Percentiles rank a stretch among this genome's conserved stretches.
Evolutionary conservation across 2,329 filamentous ascomycete genomes (phyloP).

Genomic region (Fusarium nanum): DNA sequence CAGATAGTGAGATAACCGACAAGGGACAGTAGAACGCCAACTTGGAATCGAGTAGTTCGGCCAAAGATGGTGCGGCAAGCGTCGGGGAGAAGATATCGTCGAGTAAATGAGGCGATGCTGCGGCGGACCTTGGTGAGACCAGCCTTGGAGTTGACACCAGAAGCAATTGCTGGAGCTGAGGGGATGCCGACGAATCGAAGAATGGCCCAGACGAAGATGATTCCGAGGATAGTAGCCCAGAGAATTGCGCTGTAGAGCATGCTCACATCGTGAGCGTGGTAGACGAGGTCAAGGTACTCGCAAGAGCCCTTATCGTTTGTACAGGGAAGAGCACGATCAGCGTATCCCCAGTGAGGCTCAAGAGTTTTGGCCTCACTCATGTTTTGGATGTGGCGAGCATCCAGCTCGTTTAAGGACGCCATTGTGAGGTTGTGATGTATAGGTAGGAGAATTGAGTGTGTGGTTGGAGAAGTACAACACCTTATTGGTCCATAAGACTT

Average conservation of each 20-base stretch:
- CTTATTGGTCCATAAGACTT: not conserved
- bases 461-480: not conserved
- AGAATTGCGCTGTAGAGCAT: slow-evolving; percentile 64
- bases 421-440: slow-evolving; percentile 11
- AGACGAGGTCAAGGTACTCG: slow-evolving; percentile 64
- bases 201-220: slow-evolving; percentile 58
- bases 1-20: slow-evolving; percentile 73
- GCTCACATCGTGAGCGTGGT: slow-evolving; percentile 59
- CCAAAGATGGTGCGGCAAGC: slow-evolving; percentile 70
- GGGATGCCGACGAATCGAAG: slow-evolving; percentile 44
- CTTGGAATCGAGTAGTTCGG: slow-evolving; percentile 74
- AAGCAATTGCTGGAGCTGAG: slow-evolving; percentile 36
- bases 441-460: not conserved
- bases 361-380: slow-evolving; percentile 50
- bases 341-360: slow-evolving; percentile 61
- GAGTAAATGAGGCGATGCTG: slow-evolving; percentile 55
- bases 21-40: slow-evolving; percentile 69
- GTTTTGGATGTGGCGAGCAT: slow-evolving; percentile 57
- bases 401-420: slow-evolving; percentile 39
- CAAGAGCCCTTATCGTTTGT: slow-evolving; percentile 61
- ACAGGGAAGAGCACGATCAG: slow-evolving; percentile 59
- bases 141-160: slow-evolving; percentile 40
- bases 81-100: slow-evolving; percentile 71
- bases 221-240: slow-evolving; percentile 59
- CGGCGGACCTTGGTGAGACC: slow-evolving; percentile 47